A percentile compares a stretch with the other conserved stretches of the same genome.
These are phyloP conservation scores for Backusella australiensis DNA, from an alignment of 192 early-diverging fungal genomes.

Conservation along the genomic window DNA sequence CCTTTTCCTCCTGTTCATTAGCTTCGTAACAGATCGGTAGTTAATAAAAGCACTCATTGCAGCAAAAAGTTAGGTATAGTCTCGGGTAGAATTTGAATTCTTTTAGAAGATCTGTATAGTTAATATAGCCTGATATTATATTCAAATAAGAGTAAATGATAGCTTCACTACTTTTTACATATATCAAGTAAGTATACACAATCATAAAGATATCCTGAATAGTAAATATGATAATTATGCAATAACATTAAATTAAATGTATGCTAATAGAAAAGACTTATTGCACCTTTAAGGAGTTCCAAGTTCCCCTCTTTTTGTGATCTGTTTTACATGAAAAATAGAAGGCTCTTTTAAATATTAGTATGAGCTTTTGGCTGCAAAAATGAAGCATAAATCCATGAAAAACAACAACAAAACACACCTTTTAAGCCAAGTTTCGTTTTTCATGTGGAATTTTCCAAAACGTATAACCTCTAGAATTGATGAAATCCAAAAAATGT, in stretches of 20 bases:
- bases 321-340: no score
- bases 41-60: conserved; percentile 86
- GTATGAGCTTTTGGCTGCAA: no score
- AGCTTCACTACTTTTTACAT: neutral
- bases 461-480: no score
- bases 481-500: no score
- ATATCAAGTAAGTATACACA: neutral
- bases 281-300: neutral
- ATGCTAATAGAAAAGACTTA: neutral
- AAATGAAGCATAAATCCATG: no score
- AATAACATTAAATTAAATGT: neutral
- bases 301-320: neutral
- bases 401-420: no score
- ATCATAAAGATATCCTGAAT: neutral
- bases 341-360: no score
- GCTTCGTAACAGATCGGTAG: conserved; percentile 84
- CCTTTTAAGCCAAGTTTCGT: no score
- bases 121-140: conserved; percentile 18
- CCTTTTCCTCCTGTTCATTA: conserved; percentile 61
- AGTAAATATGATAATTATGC: neutral
- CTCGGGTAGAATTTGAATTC: conserved; percentile 79
- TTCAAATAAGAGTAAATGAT: conserved; percentile 28
- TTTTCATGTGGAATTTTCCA: no score
- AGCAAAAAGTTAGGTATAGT: conserved; percentile 79
- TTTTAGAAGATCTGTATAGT: conserved; percentile 81